phyloP scores from a whole-genome alignment of 2,329 filamentous ascomycete species.

The Fragosphaeria purpurea region DNA sequence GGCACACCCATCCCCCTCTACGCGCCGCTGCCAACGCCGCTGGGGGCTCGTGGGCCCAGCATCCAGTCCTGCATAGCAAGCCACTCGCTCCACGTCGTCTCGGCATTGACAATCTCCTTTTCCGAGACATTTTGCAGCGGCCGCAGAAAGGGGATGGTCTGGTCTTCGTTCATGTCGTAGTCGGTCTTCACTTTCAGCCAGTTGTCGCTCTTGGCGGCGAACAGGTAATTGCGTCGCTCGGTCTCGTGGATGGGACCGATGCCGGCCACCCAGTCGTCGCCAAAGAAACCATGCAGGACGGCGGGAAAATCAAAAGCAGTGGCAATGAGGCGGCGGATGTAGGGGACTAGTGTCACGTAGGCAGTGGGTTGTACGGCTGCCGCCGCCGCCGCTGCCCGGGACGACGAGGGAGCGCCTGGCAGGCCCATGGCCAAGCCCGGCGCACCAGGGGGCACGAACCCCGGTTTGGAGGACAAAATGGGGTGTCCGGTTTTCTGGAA shows the following conservation, averaged over 20 bases:
- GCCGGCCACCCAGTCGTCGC: conserved; percentile 79
- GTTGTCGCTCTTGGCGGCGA: conserved; percentile 83
- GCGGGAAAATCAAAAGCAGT: conserved; percentile 82
- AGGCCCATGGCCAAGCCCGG: background rate
- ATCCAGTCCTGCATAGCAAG: conserved; percentile 97
- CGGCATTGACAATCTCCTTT: conserved; percentile 71
- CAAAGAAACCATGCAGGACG: conserved; percentile 92
- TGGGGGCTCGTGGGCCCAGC: conserved; percentile 71
- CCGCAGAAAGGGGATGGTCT: conserved; percentile 78
- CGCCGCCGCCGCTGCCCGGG: conserved; percentile 10
- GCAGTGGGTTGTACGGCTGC: conserved; percentile 23
- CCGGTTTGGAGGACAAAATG: conserved; percentile 28
- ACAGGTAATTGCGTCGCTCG: conserved; percentile 88
- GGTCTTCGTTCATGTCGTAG: conserved; percentile 78
- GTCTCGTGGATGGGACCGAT: conserved; percentile 76
- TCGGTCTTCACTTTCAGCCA: conserved; percentile 84
- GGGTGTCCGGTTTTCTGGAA: conserved; percentile 56
- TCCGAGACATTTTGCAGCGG: conserved; percentile 69
- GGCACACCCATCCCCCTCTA: conserved; percentile 10
- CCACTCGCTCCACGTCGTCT: conserved; percentile 88
- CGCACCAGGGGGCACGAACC: conserved; percentile 20
- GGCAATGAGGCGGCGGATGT: conserved; percentile 78
- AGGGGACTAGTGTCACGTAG: conserved; percentile 67
- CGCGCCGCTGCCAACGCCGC: conserved; percentile 16
- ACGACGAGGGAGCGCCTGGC: conserved; percentile 20